Conservation (phyloP, 1,284 basidiomycete species). For the Cryptococcus jaspeensis region DNA sequence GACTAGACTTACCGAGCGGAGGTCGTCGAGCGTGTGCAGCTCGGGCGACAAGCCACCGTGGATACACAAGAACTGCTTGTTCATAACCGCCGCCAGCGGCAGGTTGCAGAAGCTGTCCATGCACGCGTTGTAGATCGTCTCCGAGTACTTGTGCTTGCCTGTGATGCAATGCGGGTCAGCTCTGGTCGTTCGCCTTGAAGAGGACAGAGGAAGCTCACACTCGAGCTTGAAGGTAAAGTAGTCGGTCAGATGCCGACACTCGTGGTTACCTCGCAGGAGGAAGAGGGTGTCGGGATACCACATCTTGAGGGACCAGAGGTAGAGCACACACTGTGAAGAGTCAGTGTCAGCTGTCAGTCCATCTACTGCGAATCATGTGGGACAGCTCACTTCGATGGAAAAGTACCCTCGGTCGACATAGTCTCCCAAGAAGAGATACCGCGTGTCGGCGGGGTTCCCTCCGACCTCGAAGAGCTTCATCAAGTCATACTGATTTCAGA, state of each 20-base stretch:
- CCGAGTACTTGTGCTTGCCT: conserved; percentile 94
- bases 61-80: conserved; percentile 95
- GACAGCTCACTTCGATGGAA: conserved; percentile 73
- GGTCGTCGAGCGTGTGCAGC: conserved; percentile 84
- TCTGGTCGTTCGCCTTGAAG: neutral
- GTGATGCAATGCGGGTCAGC: conserved; percentile 11
- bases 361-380: neutral
- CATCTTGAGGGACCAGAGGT: conserved; percentile 89
- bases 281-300: conserved; percentile 88
- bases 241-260: conserved; percentile 93
- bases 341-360: conserved; percentile 14
- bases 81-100: conserved; percentile 91
- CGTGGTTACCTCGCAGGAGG: conserved; percentile 94
- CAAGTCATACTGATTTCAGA: conserved; percentile 74
- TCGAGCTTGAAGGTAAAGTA: conserved; percentile 98
- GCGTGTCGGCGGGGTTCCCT: conserved; percentile 83
- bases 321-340: conserved; percentile 72
- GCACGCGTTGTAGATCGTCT: conserved; percentile 83
- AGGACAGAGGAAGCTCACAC: conserved; percentile 58
- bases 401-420: conserved; percentile 98
- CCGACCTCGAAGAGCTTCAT: conserved; percentile 99
- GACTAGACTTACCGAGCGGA: conserved; percentile 62
- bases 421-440: conserved; percentile 95
- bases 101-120: conserved; percentile 92
- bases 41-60: conserved; percentile 91